Evolutionary conservation across 1,284 basidiomycete species (phyloP).

Genomic region (Xerocomus amazonicus): DNA sequence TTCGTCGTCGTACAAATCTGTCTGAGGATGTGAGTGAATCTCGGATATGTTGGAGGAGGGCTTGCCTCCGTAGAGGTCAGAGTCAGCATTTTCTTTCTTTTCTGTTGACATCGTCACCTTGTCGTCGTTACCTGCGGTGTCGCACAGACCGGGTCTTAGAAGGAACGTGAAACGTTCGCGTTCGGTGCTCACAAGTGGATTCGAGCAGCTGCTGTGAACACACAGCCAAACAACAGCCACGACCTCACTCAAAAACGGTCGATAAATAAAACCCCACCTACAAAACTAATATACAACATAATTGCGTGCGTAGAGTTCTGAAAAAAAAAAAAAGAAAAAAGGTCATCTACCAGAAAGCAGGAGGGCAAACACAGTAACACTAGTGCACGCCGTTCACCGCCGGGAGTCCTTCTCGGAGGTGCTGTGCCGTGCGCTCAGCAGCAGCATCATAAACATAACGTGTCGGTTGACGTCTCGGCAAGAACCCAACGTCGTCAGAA

Average conservation of each 20-base stretch:
- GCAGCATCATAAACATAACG: slow-evolving; percentile 81
- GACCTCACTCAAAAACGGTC: neutral
- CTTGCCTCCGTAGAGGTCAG: slow-evolving; percentile 39
- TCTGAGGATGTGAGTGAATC: slow-evolving; percentile 5
- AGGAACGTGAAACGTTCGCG: neutral
- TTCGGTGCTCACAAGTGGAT: neutral
- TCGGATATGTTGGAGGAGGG: neutral
- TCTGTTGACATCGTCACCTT: slow-evolving; percentile 18
- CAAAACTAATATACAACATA: slow-evolving; percentile 31
- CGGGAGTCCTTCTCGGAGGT: slow-evolving; percentile 44
- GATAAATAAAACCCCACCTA: slow-evolving; percentile 29
- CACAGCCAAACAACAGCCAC: slow-evolving; percentile 25
- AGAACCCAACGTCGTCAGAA: slow-evolving; percentile 35
- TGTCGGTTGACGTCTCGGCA: slow-evolving; percentile 43
- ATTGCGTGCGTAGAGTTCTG: slow-evolving; percentile 18
- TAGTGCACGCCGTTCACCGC: slow-evolving; percentile 42
- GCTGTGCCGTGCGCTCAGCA: slow-evolving; percentile 66
- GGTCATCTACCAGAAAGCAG: slow-evolving; percentile 14
- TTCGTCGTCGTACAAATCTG: slow-evolving; percentile 43
- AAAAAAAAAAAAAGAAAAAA: slow-evolving; percentile 2
- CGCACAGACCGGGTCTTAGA: too few relatives aligned
- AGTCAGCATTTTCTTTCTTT: slow-evolving; percentile 34
- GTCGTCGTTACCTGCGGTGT: neutral
- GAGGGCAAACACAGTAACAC: slow-evolving; percentile 2
- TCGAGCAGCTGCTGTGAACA: slow-evolving; percentile 5